These are phyloP conservation scores for Arthrobotrys entomopaga DNA, from an alignment of 2,329 filamentous ascomycete species.

Conservation along the genomic window DNA sequence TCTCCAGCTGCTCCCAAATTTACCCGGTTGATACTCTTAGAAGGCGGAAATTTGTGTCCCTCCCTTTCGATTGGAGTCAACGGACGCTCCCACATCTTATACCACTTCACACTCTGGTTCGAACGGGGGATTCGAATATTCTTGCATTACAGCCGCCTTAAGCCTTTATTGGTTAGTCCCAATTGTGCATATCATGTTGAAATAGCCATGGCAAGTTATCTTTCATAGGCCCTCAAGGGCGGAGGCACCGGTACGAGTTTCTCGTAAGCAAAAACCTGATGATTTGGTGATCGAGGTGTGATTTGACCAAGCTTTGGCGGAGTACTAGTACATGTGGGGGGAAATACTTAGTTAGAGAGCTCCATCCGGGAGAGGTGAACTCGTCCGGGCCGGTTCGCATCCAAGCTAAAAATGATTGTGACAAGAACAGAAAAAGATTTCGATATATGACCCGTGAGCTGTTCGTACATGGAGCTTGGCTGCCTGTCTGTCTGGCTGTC, in stretches of 20 bases:
- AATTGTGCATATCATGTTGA: not conserved
- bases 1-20: slow-evolving; percentile 16
- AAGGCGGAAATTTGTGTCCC: not conserved
- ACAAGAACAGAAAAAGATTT: not conserved
- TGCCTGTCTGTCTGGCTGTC: too few species aligned
- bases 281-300: slow-evolving; percentile 10
- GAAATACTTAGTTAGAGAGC: slow-evolving; percentile 13
- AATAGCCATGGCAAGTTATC: not conserved
- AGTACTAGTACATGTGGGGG: slow-evolving; percentile 39
- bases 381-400: slow-evolving; percentile 24
- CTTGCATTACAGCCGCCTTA: too few species aligned
- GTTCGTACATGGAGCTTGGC: slow-evolving; percentile 27
- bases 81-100: slow-evolving; percentile 1
- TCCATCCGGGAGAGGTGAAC: slow-evolving; percentile 42
- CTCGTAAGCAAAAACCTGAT: slow-evolving; percentile 25
- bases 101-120: not conserved
- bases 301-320: not conserved
- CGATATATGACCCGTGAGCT: slow-evolving; percentile 9
- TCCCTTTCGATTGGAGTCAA: not conserved
- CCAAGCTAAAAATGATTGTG: slow-evolving; percentile 16
- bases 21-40: slow-evolving; percentile 21
- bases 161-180: slow-evolving; percentile 1
- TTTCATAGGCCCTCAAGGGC: not conserved
- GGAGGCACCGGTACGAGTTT: slow-evolving; percentile 1
- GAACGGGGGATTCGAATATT: too few species aligned